These are phyloP conservation scores for Pleurotus djamor DNA, from an alignment of 768 basidiomycete species.

Conservation along the genomic window DNA sequence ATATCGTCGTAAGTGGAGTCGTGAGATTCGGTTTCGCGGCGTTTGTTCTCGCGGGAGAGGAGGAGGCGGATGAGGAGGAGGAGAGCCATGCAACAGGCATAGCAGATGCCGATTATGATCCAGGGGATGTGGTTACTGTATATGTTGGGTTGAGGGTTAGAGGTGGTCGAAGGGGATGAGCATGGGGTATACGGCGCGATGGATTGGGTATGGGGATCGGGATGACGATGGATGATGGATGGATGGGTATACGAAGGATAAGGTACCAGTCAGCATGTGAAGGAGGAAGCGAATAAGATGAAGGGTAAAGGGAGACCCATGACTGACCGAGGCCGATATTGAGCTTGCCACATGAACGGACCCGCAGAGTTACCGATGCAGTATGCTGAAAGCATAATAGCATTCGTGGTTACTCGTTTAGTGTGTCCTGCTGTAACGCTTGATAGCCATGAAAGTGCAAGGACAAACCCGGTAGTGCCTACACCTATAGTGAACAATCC, in stretches of 20 bases:
- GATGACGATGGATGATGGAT: too few species aligned
- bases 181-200: too few species aligned
- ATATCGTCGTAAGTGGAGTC: slow-evolving; percentile 59
- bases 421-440: slow-evolving; percentile 71
- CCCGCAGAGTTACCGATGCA: slow-evolving; percentile 61
- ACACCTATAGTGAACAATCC: slow-evolving; percentile 27
- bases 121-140: slow-evolving; percentile 72
- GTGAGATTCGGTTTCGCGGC: slow-evolving; percentile 53
- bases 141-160: not conserved
- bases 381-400: slow-evolving; percentile 73
- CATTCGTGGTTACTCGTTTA: slow-evolving; percentile 68
- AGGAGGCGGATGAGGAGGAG: slow-evolving; percentile 48
- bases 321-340: slow-evolving; percentile 61
- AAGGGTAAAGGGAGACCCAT: too few species aligned
- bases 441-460: slow-evolving; percentile 64
- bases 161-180: too few species aligned
- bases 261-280: not conserved
- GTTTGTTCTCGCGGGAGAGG: slow-evolving; percentile 59
- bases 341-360: slow-evolving; percentile 77
- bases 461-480: slow-evolving; percentile 55
- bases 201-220: too few species aligned
- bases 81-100: slow-evolving; percentile 45
- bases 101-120: slow-evolving; percentile 72
- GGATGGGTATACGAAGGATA: too few species aligned
- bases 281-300: not conserved